phyloP scores from a whole-genome alignment of 2,329 filamentous ascomycete genomes.

The Cephalotrichum gorgonifer region DNA sequence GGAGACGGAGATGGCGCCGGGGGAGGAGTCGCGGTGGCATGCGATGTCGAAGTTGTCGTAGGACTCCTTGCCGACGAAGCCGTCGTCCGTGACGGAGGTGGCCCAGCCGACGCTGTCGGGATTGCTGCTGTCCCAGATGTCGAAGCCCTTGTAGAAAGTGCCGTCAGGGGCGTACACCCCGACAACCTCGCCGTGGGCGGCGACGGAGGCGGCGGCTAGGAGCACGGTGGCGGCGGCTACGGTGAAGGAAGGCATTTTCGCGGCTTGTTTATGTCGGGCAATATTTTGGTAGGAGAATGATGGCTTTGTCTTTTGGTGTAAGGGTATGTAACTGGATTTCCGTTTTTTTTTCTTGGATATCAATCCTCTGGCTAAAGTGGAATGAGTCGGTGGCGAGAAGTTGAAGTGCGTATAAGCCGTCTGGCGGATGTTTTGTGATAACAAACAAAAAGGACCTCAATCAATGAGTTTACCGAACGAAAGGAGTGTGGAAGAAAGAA shows the following conservation, averaged over 20 bases:
- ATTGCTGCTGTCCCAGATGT: slow-evolving; percentile 12
- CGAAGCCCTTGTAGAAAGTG: slow-evolving; percentile 15
- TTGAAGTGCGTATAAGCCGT: slow-evolving; percentile 1
- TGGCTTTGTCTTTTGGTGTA: slow-evolving; percentile 9
- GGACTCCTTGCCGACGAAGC: slow-evolving; percentile 32
- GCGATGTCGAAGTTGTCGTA: slow-evolving; percentile 30
- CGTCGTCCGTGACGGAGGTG: slow-evolving; percentile 25
- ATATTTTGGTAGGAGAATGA: too few species aligned
- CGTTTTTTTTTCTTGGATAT: too few species aligned
- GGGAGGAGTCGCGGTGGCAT: slow-evolving; percentile 33
- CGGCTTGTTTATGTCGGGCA: not conserved
- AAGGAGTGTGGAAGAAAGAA: not conserved
- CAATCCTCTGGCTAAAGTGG: too few species aligned
- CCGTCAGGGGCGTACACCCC: slow-evolving; percentile 13
- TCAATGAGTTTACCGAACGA: slow-evolving; percentile 6
- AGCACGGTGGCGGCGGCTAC: slow-evolving; percentile 3
- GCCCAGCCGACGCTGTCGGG: slow-evolving; percentile 20
- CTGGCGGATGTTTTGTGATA: slow-evolving; percentile 1
- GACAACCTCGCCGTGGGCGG: slow-evolving; percentile 32
- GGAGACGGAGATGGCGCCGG: slow-evolving; percentile 25
- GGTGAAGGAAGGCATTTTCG: slow-evolving; percentile 14
- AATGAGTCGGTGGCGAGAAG: not conserved
- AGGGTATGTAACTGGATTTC: not conserved
- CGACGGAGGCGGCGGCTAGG: not conserved
- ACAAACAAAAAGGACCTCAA: slow-evolving; percentile 1